Conservation (phyloP, 2,329 filamentous ascomycete genomes). For the Scedosporium boydii region DNA sequence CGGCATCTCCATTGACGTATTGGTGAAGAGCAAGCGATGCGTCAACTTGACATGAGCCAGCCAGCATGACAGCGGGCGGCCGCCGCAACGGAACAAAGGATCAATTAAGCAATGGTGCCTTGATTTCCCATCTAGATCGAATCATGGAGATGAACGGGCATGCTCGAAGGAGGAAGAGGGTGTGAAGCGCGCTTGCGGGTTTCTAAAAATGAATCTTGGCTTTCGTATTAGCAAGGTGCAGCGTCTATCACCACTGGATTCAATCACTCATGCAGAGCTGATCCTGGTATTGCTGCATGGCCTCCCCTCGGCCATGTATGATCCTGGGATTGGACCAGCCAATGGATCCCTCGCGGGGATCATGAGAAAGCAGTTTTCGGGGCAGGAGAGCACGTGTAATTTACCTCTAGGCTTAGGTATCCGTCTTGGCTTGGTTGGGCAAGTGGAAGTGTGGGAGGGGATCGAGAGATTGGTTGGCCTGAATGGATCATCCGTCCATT, state of each 20-base stretch:
- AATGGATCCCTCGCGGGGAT: not conserved
- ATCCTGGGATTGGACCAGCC: not conserved
- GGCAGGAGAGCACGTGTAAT: not conserved
- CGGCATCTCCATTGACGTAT: not conserved
- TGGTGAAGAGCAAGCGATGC: not conserved
- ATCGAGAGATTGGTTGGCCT: too few relatives aligned
- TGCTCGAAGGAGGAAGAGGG: not conserved
- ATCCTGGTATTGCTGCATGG: not conserved
- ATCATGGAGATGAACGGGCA: not conserved
- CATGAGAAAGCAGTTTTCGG: not conserved
- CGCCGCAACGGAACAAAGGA: not conserved
- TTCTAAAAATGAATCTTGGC: not conserved
- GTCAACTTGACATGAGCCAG: not conserved
- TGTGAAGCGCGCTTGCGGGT: not conserved
- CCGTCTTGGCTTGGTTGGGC: too few relatives aligned
- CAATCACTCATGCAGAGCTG: not conserved
- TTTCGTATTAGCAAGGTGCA: not conserved
- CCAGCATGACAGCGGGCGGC: too few relatives aligned
- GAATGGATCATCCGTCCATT: too few relatives aligned
- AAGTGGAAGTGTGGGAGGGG: too few relatives aligned
- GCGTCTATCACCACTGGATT: not conserved
- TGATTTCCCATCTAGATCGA: not conserved
- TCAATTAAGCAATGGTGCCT: not conserved
- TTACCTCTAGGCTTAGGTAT: too few relatives aligned
- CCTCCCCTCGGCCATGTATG: not conserved